A percentile compares a stretch with the other conserved stretches of the same genome.
Evolutionary conservation across 495 filamentous ascomycete species (phyloP).

Genomic region (Penicillium psychrofluorescens): DNA sequence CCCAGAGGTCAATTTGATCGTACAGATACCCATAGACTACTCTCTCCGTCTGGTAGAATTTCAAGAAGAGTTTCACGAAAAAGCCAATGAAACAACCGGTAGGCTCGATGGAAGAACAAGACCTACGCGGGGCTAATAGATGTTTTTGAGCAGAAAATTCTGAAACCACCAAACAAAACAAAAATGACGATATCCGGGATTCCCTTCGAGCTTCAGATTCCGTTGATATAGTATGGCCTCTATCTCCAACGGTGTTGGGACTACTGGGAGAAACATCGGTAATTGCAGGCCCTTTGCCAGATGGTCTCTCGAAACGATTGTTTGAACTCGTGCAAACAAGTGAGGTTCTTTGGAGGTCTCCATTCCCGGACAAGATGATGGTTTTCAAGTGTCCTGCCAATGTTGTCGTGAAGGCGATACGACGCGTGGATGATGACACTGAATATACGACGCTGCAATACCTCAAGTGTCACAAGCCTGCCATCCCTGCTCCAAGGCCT

Average conservation of each 20-base stretch:
- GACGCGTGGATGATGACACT: constrained; percentile 4
- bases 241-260: neutral
- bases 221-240: neutral
- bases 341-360: neutral
- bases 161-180: neutral
- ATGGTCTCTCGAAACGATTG: neutral
- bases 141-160: neutral
- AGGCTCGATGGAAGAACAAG: neutral
- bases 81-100: neutral
- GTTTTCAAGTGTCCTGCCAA: constrained; percentile 9
- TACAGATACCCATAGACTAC: constrained; percentile 3
- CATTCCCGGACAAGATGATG: neutral
- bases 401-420: constrained; percentile 10
- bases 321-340: neutral
- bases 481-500: constrained; percentile 12
- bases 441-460: constrained; percentile 15
- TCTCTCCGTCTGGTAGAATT: constrained; percentile 1
- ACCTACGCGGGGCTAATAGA: neutral
- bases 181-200: neutral
- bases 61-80: neutral
- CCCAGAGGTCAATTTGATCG: constrained; percentile 6
- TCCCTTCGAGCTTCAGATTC: neutral
- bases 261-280: neutral
- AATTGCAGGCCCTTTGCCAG: neutral
- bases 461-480: constrained; percentile 8